A percentile compares a stretch with the other conserved stretches of the same genome.
Conservation (phyloP, 768 basidiomycete species). For the Podaxis rugospora region DNA sequence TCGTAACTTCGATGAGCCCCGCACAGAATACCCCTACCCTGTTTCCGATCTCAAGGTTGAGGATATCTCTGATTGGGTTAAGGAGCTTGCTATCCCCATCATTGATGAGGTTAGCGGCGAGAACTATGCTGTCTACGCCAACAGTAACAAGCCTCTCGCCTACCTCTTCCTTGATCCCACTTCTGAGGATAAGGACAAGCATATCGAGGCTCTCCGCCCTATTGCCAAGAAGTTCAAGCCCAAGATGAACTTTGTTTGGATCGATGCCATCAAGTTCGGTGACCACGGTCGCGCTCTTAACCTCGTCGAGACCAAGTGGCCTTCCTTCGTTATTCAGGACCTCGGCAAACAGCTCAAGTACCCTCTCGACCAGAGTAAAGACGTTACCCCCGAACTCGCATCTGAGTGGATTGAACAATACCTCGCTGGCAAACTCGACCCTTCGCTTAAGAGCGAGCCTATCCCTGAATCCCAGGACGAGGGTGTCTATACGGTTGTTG, state of each 20-base stretch:
- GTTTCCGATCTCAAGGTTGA: constrained; percentile 48
- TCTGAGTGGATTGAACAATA: constrained; percentile 61
- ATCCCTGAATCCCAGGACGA: constrained; percentile 83
- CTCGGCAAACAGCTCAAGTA: constrained; percentile 82
- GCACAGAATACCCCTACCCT: constrained; percentile 62
- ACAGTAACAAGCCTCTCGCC: constrained; percentile 80
- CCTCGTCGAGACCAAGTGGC: constrained; percentile 83
- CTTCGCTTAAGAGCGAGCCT: constrained; percentile 86
- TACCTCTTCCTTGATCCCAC: constrained; percentile 92
- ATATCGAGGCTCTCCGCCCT: constrained; percentile 67
- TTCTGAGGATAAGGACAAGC: constrained; percentile 54
- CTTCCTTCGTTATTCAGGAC: constrained; percentile 91
- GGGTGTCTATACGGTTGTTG: constrained; percentile 77
- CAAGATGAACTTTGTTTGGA: constrained; percentile 96
- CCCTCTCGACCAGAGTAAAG: constrained; percentile 70
- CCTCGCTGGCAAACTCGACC: constrained; percentile 67
- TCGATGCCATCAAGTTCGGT: constrained; percentile 91
- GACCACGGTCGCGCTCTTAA: constrained; percentile 96
- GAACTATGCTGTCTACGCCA: constrained; percentile 85
- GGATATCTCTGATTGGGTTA: constrained; percentile 74
- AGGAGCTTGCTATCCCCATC: constrained; percentile 80
- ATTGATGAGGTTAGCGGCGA: constrained; percentile 92
- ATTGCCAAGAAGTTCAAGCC: constrained; percentile 79
- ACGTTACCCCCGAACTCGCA: constrained; percentile 52
- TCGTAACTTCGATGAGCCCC: constrained; percentile 87